Evolutionary conservation across 345 rosid species (phyloP).

Genomic region (Pelargonium nanum): DNA sequence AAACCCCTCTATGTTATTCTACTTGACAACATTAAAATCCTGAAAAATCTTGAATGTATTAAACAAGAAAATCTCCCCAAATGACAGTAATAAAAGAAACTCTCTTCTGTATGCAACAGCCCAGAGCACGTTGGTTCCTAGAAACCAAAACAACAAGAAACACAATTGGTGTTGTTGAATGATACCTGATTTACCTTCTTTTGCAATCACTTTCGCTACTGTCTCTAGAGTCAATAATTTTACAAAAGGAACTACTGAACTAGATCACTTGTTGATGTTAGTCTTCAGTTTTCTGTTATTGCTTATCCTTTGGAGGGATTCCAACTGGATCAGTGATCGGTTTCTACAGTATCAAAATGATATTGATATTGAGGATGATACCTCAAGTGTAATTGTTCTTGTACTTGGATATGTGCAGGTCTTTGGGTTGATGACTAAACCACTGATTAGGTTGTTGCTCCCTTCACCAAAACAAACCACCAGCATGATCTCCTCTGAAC

Average conservation of each 20-base stretch:
- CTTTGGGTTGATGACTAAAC: constrained; percentile 78
- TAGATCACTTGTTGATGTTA: too few relatives aligned
- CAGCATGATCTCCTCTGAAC: constrained; percentile 40
- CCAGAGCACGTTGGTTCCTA: background rate
- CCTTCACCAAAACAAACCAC: constrained; percentile 39
- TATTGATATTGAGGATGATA: too few relatives aligned
- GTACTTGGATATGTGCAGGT: constrained; percentile 34
- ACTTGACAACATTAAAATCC: background rate
- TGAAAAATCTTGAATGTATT: background rate
- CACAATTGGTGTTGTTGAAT: background rate
- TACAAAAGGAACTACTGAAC: too few relatives aligned
- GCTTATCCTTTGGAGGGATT: too few relatives aligned
- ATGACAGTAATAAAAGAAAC: background rate
- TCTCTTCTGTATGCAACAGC: too few relatives aligned
- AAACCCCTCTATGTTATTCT: too few relatives aligned
- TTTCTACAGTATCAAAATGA: too few relatives aligned
- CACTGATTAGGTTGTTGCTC: constrained; percentile 63
- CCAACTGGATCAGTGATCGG: too few relatives aligned
- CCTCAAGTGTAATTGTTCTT: background rate
- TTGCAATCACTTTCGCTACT: too few relatives aligned
- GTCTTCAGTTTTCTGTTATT: too few relatives aligned
- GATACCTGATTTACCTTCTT: too few relatives aligned
- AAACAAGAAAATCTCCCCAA: background rate
- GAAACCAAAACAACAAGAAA: background rate
- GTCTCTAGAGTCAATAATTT: too few relatives aligned